These are phyloP conservation scores for Nemania serpens DNA, from an alignment of 2,329 filamentous ascomycete genomes.

Conservation along the genomic window DNA sequence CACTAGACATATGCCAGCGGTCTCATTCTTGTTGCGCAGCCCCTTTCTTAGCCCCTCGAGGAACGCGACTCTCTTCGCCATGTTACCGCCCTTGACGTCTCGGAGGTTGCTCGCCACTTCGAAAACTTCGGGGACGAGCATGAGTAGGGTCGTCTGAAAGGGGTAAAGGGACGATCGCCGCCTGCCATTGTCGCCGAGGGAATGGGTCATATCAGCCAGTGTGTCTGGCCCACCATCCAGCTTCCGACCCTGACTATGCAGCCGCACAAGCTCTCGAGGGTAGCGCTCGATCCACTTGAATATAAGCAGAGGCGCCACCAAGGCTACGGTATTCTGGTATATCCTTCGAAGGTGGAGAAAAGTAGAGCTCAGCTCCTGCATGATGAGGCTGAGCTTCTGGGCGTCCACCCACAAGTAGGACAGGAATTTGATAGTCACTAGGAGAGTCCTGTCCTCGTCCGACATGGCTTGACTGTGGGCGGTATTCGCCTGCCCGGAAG, in stretches of 20 bases:
- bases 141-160: slow-evolving; percentile 65
- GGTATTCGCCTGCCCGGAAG: slow-evolving; percentile 46
- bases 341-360: slow-evolving; percentile 69
- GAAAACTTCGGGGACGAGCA: slow-evolving; percentile 71
- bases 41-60: slow-evolving; percentile 67
- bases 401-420: slow-evolving; percentile 69
- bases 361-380: slow-evolving; percentile 69
- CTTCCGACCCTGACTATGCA: slow-evolving; percentile 64
- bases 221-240: slow-evolving; percentile 70
- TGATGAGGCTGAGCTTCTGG: slow-evolving; percentile 62
- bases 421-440: slow-evolving; percentile 62
- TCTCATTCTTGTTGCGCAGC: slow-evolving; percentile 66
- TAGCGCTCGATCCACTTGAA: slow-evolving; percentile 69
- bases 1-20: slow-evolving; percentile 69
- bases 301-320: slow-evolving; percentile 66
- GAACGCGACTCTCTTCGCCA: slow-evolving; percentile 69
- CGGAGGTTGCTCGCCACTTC: slow-evolving; percentile 71
- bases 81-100: slow-evolving; percentile 64
- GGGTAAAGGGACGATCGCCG: slow-evolving; percentile 63
- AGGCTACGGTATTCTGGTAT: slow-evolving; percentile 67
- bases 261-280: slow-evolving; percentile 66
- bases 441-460: slow-evolving; percentile 57
- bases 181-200: slow-evolving; percentile 61
- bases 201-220: slow-evolving; percentile 70
- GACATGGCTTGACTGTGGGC: slow-evolving; percentile 45